Percentiles rank a stretch among this genome's conserved stretches.
phyloP scores from a whole-genome alignment of 2,329 filamentous ascomycete genomes.

The Dactylellina cionopaga region DNA sequence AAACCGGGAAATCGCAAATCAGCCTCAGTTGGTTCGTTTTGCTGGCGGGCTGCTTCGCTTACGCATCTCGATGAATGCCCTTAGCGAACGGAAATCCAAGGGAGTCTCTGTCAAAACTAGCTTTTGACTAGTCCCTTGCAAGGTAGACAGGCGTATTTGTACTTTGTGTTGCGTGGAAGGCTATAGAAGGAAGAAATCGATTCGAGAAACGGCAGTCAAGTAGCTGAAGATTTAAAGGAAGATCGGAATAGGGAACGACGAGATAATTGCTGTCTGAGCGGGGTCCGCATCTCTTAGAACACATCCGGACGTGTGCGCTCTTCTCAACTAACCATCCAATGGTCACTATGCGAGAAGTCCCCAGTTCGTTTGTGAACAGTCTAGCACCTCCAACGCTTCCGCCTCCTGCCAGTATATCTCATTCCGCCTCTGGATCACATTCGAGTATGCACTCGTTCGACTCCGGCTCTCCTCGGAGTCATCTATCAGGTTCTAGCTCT shows the following conservation, averaged over 20 bases:
- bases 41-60: constrained; percentile 37
- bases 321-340: constrained; percentile 20
- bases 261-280: too few species aligned
- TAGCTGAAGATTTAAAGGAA: neutral
- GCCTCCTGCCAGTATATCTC: constrained; percentile 45
- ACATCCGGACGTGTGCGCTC: neutral
- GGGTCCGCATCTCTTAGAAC: neutral
- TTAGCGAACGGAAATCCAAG: constrained; percentile 28
- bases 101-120: constrained; percentile 42
- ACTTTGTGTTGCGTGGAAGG: constrained; percentile 43
- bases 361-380: constrained; percentile 52
- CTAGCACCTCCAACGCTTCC: constrained; percentile 48
- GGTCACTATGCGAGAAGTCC: constrained; percentile 52
- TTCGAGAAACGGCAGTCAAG: neutral
- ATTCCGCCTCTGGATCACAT: constrained; percentile 48
- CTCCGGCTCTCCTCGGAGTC: constrained; percentile 47
- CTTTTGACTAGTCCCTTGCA: constrained; percentile 21
- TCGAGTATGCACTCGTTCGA: constrained; percentile 52
- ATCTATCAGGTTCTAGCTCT: constrained; percentile 48
- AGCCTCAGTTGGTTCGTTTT: constrained; percentile 17
- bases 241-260: neutral
- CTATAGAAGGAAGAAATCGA: neutral
- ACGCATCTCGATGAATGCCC: constrained; percentile 51
- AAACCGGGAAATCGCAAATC: constrained; percentile 19
- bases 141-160: constrained; percentile 1